Conservation (phyloP, 495 filamentous ascomycete genomes). For the Podospora pseudoanserina region DNA sequence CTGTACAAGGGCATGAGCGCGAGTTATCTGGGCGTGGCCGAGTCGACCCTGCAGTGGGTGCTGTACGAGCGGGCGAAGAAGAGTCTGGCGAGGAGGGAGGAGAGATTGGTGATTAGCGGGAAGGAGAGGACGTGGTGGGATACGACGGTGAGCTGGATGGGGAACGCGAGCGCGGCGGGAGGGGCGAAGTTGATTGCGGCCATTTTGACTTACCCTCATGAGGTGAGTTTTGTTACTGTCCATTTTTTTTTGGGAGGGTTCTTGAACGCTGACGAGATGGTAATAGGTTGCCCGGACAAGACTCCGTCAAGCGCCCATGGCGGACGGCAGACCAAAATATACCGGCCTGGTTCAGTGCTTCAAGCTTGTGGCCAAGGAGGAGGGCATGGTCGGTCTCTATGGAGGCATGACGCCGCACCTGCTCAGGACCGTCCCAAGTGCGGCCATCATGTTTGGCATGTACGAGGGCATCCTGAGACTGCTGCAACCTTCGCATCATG, state of each 20-base stretch:
- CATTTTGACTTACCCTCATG: slow-evolving; percentile 81
- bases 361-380: slow-evolving; percentile 74
- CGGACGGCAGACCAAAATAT: slow-evolving; percentile 72
- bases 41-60: slow-evolving; percentile 83
- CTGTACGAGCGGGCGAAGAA: slow-evolving; percentile 83
- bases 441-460: slow-evolving; percentile 88
- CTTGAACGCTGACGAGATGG: slow-evolving; percentile 10
- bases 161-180: slow-evolving; percentile 72
- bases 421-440: slow-evolving; percentile 79
- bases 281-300: slow-evolving; percentile 71
- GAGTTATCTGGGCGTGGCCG: slow-evolving; percentile 79
- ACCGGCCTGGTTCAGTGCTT: slow-evolving; percentile 81
- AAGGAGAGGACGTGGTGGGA: slow-evolving; percentile 59
- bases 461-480: slow-evolving; percentile 77
- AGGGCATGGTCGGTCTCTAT: slow-evolving; percentile 76
- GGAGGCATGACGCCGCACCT: slow-evolving; percentile 85
- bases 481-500: slow-evolving; percentile 28
- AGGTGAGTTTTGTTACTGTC: slow-evolving; percentile 49
- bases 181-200: slow-evolving; percentile 77
- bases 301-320: slow-evolving; percentile 73
- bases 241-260: background rate
- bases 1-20: slow-evolving; percentile 84
- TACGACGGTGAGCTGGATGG: slow-evolving; percentile 60
- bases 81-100: slow-evolving; percentile 56
- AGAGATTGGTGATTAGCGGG: slow-evolving; percentile 50